Conservation (phyloP, 1,139 yeast genomes). For the Protomyces arabidopsidicola region DNA sequence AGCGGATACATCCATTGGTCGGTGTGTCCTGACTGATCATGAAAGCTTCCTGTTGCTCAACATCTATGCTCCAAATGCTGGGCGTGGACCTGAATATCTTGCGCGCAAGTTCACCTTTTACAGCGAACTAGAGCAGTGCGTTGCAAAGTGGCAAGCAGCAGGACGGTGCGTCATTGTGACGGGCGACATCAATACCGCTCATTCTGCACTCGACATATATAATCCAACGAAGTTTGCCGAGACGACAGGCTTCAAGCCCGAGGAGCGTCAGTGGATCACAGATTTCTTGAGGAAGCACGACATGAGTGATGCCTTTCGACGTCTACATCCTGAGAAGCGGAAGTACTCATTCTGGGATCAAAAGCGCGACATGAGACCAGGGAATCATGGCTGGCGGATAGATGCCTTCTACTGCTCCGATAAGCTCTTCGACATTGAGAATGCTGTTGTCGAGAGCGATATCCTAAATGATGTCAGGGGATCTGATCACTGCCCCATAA, state of each 20-base stretch:
- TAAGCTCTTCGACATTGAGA: not conserved
- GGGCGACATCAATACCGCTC: constrained; percentile 27
- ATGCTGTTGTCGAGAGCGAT: not conserved
- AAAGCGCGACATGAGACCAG: constrained; percentile 13
- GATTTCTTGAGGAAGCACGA: constrained; percentile 1
- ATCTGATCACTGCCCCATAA: constrained; percentile 25
- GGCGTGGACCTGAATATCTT: constrained; percentile 22
- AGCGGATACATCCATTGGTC: constrained; percentile 11
- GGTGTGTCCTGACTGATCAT: constrained; percentile 26
- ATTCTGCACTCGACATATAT: constrained; percentile 19
- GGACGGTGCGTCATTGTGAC: constrained; percentile 21
- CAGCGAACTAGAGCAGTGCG: constrained; percentile 10
- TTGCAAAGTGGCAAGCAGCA: constrained; percentile 20
- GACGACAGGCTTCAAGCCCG: constrained; percentile 19
- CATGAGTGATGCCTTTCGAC: constrained; percentile 22
- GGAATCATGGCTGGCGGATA: constrained; percentile 25
- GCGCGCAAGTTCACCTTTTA: constrained; percentile 21
- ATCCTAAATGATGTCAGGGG: constrained; percentile 23
- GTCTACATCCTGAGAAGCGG: constrained; percentile 9
- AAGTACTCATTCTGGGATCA: constrained; percentile 27
- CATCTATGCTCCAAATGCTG: constrained; percentile 25
- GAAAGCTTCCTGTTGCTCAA: constrained; percentile 16
- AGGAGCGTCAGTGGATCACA: constrained; percentile 25
- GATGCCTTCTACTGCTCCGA: constrained; percentile 24
- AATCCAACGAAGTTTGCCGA: constrained; percentile 19